Evolutionary conservation across 768 basidiomycete species (phyloP), one percentile per base, ranked within the genome.

Genomic region (Xerocomus brunneocitrinus): DNA sequence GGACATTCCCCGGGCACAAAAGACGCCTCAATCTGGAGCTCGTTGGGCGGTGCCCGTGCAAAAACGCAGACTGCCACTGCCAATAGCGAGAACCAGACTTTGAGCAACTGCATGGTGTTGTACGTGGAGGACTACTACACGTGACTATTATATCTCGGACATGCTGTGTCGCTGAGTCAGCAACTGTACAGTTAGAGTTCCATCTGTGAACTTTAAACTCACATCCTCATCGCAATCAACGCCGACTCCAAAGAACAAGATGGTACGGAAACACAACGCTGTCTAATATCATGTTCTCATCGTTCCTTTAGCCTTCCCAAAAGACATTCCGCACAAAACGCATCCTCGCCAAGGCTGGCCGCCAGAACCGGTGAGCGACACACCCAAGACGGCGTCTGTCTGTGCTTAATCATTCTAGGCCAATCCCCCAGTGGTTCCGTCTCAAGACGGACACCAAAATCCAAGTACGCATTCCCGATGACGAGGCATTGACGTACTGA

Each of bases 371-470:
- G 90, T 93, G 65, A 62, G 81, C 71, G 53, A 35, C 1, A 14
- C 7, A 4, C 8, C 32, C 8, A 41, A 3, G 38, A 34, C 9
- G 7, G 28, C n/a, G 44, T 13, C 22, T 24, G 7, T 13, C 3
- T 36, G 9, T n/a, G n/a, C 13, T 62, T 13, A 50, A 34, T 49
- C 34, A 30, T 46, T 54, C 38, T 50, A 93, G 91, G 70, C 97
- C 95, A 58, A 98, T 99, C 57, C 97, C 95, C 60, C 95, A 98
- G 69, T 99, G 95, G 95, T 98, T 97, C 85, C 92, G 94, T 62
- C 79, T 95, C 58, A 98, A 97, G 82, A 83, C 89, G 65, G 95
- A 93, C 72, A 89, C 88, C 59, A 95, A 97, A 80, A 95, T 91
- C 63, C 89, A 92, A 76, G 90, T 90, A 65, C 64, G 66, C 55